Evolutionary conservation across 371 early-diverging fungal species (phyloP), one percentile per base, ranked within the genome.

Genomic region (Funneliformis caledonium): DNA sequence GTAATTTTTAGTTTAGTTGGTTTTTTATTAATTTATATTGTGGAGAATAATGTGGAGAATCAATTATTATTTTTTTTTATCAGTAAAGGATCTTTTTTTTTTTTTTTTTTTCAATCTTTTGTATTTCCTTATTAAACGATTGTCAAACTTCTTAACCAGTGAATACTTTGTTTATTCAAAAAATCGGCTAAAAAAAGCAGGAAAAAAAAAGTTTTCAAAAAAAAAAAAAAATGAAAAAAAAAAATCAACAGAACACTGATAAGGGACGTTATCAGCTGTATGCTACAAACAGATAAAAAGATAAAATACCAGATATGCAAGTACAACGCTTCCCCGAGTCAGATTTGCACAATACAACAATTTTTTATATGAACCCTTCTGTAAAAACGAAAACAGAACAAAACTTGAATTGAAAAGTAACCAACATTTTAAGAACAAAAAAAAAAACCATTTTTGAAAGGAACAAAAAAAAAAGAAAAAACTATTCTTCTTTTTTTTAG

Each of bases 211-310:
- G 16, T 52, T 52, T 19, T 52, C 5, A 1, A 37, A 37, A 37
- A 37, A 37, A 37, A 37, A 37, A 37, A 37, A 37, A 37, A 37
- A 37, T 26, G 26, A 26, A 26, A 26, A 26, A 52, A 50, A 52
- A 52, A 64, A 64, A 64, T 64, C 64, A 64, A 64, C 64, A 64
- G 26, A 64, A 64, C 12, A 69, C 45, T n/a, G 69, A 69, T 69
- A 69, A 69, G 69, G 16, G 14, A 45, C 45, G 37, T 69, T 69
- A 43, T 69, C 65, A 65, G 37, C 37, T 65, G 65, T 37, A 69
- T 69, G n/a, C 45, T 45, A 69, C 69, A 69, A 69, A 69, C 69
- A 69, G 69, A 69, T 69, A 42, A 69, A 69, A 37, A 69, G 69
- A 69, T 69, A 69, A 69, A 50, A 52, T 52, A 52, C 52, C 52